Evolutionary conservation across 1,284 basidiomycete species (phyloP).

Genomic region (Grifola frondosa): DNA sequence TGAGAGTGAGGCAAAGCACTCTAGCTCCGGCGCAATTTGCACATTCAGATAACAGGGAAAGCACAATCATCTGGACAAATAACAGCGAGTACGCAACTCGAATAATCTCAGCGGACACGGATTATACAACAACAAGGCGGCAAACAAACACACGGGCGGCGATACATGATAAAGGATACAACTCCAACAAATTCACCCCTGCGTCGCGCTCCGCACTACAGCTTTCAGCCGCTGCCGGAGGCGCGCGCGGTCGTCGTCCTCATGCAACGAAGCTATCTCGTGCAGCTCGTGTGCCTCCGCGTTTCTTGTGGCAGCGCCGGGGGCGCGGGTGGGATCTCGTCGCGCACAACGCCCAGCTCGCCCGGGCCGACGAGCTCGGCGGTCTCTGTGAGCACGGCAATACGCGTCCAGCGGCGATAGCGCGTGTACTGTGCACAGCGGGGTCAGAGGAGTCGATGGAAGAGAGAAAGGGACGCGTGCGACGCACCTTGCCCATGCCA

Average conservation of each 20-base stretch:
- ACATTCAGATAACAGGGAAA: no score
- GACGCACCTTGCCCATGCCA: conserved; percentile 77
- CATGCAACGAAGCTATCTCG: conserved; percentile 1
- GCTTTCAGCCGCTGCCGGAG: conserved; percentile 30
- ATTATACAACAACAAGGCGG: no score
- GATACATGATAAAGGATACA: no score
- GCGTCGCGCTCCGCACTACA: conserved; percentile 25
- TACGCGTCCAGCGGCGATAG: conserved; percentile 79
- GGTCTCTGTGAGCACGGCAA: conserved; percentile 75
- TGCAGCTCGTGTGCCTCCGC: conserved; percentile 1
- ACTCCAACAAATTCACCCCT: no score
- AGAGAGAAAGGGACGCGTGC: not conserved
- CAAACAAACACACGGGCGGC: no score
- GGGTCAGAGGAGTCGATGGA: conserved; percentile 1
- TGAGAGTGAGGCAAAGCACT: no score
- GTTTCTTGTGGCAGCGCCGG: not conserved
- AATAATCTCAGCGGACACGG: no score
- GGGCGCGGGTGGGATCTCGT: conserved; percentile 5
- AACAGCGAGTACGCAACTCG: no score
- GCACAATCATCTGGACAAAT: no score
- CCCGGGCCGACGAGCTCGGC: conserved; percentile 53
- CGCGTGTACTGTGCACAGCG: conserved; percentile 66
- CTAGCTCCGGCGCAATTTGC: no score
- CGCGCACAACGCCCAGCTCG: conserved; percentile 27
- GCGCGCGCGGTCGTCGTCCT: conserved; percentile 21